Evolutionary conservation across 495 filamentous ascomycete genomes (phyloP).

Genomic region (Aspergillus avenaceus): DNA sequence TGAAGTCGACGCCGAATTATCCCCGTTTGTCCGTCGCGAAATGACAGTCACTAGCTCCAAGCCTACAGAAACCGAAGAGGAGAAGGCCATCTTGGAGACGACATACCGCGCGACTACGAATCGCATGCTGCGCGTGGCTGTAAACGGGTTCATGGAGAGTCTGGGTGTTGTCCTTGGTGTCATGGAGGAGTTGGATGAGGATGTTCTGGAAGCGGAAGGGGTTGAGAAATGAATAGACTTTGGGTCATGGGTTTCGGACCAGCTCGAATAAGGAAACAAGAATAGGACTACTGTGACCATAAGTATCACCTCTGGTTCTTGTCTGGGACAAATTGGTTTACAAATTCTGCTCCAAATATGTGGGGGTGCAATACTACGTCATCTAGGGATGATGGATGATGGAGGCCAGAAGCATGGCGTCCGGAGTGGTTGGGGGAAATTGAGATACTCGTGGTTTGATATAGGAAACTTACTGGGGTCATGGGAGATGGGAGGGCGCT

Average conservation of each 20-base stretch:
- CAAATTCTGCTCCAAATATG: not conserved
- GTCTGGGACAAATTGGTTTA: no score
- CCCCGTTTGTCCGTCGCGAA: conserved; percentile 68
- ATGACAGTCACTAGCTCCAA: conserved; percentile 52
- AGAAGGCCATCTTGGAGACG: conserved; percentile 59
- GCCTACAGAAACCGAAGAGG: conserved; percentile 31
- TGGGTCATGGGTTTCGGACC: no score
- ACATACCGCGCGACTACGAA: conserved; percentile 89
- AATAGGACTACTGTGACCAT: no score
- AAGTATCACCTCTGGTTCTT: no score
- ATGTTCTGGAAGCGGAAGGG: conserved; percentile 54
- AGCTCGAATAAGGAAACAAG: no score
- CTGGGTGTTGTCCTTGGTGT: conserved; percentile 76
- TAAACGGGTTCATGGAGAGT: conserved; percentile 97
- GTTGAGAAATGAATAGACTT: conserved; percentile 26
- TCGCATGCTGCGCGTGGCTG: conserved; percentile 92
- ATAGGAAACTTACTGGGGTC: no score
- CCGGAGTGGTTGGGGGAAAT: conserved; percentile 2
- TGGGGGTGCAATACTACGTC: not conserved
- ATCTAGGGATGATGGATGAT: not conserved
- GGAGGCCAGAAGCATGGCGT: not conserved
- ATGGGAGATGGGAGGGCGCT: no score
- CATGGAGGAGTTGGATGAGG: conserved; percentile 85
- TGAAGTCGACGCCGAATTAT: conserved; percentile 84
- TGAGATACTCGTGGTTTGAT: not conserved